Evolutionary conservation across 768 basidiomycete genomes (phyloP).

Genomic region (Thelephora ganbajun): DNA sequence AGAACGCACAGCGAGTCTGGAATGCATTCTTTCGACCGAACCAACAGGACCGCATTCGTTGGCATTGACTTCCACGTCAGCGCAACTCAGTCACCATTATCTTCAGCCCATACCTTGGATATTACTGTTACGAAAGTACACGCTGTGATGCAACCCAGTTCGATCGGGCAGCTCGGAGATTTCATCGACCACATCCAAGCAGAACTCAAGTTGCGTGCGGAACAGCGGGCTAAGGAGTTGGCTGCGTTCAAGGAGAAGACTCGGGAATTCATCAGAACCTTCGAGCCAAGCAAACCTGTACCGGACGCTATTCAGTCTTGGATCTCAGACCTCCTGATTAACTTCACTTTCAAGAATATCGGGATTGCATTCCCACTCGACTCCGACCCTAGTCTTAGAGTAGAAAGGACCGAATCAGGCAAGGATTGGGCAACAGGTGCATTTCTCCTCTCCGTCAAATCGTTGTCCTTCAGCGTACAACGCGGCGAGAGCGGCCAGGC

Average conservation of each 20-base stretch:
- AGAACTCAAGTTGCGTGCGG: conserved; percentile 61
- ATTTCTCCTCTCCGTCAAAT: conserved; percentile 73
- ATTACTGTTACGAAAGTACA: conserved; percentile 64
- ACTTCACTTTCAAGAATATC: conserved; percentile 46
- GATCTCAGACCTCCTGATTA: conserved; percentile 41
- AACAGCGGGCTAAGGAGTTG: conserved; percentile 65
- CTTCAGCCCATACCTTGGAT: conserved; percentile 23
- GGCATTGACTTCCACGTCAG: conserved; percentile 51
- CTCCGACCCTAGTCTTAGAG: conserved; percentile 35
- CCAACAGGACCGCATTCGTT: conserved; percentile 71
- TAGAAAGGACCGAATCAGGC: conserved; percentile 25
- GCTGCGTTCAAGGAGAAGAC: conserved; percentile 77
- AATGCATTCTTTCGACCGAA: conserved; percentile 33
- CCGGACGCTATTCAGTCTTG: conserved; percentile 25
- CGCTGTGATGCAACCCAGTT: conserved; percentile 89
- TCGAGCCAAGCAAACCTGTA: conserved; percentile 40
- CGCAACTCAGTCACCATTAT: conserved; percentile 2
- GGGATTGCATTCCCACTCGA: conserved; percentile 87
- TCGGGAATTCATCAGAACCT: conserved; percentile 54
- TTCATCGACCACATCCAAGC: conserved; percentile 77
- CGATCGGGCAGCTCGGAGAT: conserved; percentile 82
- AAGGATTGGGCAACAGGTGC: conserved; percentile 25
- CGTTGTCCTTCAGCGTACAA: conserved; percentile 57
- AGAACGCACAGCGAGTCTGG: conserved; percentile 21
- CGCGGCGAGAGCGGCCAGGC: conserved; percentile 72